These are phyloP conservation scores for Pythium grandisporangium DNA, from an alignment of 352 stramenopile species.

Conservation along the genomic window DNA sequence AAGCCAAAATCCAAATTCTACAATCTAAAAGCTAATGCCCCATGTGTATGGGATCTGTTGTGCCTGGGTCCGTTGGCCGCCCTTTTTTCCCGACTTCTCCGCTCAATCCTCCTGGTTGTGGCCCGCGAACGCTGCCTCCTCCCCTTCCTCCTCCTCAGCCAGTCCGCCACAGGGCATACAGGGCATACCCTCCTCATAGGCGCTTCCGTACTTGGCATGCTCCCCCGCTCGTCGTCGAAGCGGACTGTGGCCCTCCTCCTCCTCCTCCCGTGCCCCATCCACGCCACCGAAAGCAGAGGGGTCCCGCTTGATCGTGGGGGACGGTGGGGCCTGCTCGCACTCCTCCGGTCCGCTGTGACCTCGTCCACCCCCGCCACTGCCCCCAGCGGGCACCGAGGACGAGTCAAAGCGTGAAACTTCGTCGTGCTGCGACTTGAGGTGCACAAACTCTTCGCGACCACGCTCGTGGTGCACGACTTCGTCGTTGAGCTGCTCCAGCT, in stretches of 20 bases:
- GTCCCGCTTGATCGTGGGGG: constrained; percentile 72
- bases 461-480: constrained; percentile 76
- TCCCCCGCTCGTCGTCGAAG: too few species aligned
- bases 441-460: constrained; percentile 73
- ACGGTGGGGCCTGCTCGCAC: constrained; percentile 66
- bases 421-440: constrained; percentile 75
- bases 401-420: constrained; percentile 82
- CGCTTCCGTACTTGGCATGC: too few species aligned
- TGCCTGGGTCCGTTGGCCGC: too few species aligned
- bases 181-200: too few species aligned
- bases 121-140: too few species aligned
- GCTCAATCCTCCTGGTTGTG: too few species aligned
- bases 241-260: constrained; percentile 7
- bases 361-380: too few species aligned
- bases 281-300: constrained; percentile 19
- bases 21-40: too few species aligned
- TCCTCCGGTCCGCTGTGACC: constrained; percentile 30
- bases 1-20: too few species aligned
- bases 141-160: neutral
- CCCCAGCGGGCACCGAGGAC: constrained; percentile 33
- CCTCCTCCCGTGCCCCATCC: neutral
- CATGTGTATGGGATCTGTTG: too few species aligned
- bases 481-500: constrained; percentile 75
- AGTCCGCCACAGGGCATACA: too few species aligned
- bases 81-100: too few species aligned